Evolutionary conservation across 2,329 filamentous ascomycete genomes (phyloP), one percentile per base, ranked within the genome.

Genomic region (Apiospora phragmitis): DNA sequence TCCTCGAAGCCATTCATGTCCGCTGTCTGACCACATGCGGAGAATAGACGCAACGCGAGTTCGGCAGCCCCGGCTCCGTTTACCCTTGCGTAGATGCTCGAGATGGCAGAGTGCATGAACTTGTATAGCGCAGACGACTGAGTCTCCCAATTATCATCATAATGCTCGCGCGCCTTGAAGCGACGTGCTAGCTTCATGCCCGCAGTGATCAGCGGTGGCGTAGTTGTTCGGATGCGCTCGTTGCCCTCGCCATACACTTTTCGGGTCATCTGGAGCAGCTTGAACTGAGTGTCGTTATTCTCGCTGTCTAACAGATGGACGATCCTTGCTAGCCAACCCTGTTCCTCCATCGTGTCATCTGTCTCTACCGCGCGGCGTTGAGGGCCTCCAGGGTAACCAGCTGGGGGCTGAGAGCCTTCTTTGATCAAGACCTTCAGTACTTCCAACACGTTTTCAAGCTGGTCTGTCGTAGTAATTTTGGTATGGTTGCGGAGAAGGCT

Each of bases 301-400:
- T 93, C 87, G 62, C 90, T 93, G 70, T 94, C 87, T 68, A 99
- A 89, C 70, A 98, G 85, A 82, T 99, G 96, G 24, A 98, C 91
- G 78, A 99, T 92, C 76, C 96, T 89, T 45, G 96, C 96, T 69
- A 99, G 87, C 94, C 94, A 98, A 68, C 96, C 96, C 85, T 99
- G 96, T 83, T 99, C 96, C 82, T 99, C 95, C 77, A 98, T 91
- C 0, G 95, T 98, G 84, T 99, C 97, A 73, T 99, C 96, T 0
- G 96, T 98, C 84, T 99, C 97, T 65, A 88, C 80, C 0, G 85
- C 89, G 72, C 94, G 91, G 73, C 94, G 88, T 78, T 95, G 93
- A 7, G 92, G 90, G 49, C 92, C 90, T 4, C 94, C 93, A 0
- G 95, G 92, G 76, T 98, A 98, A 41, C 94, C 94, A 65, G 90